phyloP scores from a whole-genome alignment of 768 basidiomycete species.

The Agrocybe chaxingu region DNA sequence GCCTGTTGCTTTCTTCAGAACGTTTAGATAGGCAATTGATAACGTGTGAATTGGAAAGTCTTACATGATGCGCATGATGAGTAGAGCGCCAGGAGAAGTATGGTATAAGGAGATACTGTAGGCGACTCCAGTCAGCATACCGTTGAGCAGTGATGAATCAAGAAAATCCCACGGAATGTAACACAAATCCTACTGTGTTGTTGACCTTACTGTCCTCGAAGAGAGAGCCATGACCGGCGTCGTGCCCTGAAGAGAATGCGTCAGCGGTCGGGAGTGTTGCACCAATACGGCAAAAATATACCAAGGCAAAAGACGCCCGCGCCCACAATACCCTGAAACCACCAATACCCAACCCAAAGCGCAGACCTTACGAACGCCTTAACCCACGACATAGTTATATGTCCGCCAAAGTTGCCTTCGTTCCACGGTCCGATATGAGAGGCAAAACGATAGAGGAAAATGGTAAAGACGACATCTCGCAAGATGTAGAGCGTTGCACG shows the following conservation, averaged over 20 bases:
- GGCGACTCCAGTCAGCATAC: slow-evolving; percentile 11
- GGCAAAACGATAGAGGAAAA: slow-evolving; percentile 42
- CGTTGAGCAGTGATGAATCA: neutral
- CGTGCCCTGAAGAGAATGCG: slow-evolving; percentile 29
- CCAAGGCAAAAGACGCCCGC: slow-evolving; percentile 54
- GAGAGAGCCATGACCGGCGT: slow-evolving; percentile 43
- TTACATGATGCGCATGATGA: slow-evolving; percentile 66
- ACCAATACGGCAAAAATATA: slow-evolving; percentile 13
- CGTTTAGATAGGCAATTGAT: neutral
- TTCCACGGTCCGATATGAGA: slow-evolving; percentile 38
- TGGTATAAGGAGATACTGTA: slow-evolving; percentile 48
- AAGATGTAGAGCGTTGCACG: slow-evolving; percentile 40
- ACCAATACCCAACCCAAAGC: slow-evolving; percentile 48
- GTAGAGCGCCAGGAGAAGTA: slow-evolving; percentile 70
- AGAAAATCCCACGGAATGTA: slow-evolving; percentile 36
- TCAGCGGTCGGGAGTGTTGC: neutral
- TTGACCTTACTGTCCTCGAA: slow-evolving; percentile 33
- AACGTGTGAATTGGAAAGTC: slow-evolving; percentile 3
- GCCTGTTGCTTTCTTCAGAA: slow-evolving; percentile 53
- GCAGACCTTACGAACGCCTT: slow-evolving; percentile 26
- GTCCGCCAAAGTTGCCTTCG: slow-evolving; percentile 36
- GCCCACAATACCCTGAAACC: slow-evolving; percentile 47
- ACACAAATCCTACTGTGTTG: slow-evolving; percentile 44
- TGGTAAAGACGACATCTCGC: slow-evolving; percentile 40
- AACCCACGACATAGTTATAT: slow-evolving; percentile 26